Percentiles rank a stretch among this genome's conserved stretches.
Conservation (phyloP, 169 alveolate species). For the Eimeria nieschulzi region DNA sequence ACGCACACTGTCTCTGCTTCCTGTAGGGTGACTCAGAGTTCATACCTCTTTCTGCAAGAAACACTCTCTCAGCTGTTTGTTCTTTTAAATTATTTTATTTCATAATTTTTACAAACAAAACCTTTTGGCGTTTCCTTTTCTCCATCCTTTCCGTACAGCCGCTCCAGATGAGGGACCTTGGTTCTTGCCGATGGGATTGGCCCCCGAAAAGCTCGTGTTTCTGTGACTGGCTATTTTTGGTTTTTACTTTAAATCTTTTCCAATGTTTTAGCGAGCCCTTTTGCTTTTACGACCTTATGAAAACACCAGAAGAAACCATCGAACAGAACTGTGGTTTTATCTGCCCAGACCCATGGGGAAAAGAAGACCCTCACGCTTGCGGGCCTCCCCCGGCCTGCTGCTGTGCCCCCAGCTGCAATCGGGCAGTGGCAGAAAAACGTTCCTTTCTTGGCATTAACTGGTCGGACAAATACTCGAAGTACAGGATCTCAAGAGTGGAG, state of each 20-base stretch:
- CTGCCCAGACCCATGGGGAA: conserved; percentile 72
- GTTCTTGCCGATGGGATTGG: too few relatives aligned
- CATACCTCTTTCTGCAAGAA: too few relatives aligned
- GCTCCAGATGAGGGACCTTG: too few relatives aligned
- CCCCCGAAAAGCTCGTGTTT: too few relatives aligned
- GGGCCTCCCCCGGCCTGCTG: conserved; percentile 64
- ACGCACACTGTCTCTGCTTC: too few relatives aligned
- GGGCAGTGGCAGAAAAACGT: conserved; percentile 6
- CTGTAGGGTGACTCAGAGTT: too few relatives aligned
- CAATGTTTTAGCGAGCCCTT: conserved; percentile 30
- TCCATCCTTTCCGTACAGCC: too few relatives aligned
- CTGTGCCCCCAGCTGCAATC: conserved; percentile 61
- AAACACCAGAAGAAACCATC: conserved; percentile 12
- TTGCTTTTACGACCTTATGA: conserved; percentile 23
- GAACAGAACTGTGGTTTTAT: conserved; percentile 44
- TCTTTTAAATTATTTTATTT: too few relatives aligned
- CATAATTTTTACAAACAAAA: too few relatives aligned
- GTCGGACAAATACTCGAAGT: conserved; percentile 61
- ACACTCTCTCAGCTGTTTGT: too few relatives aligned
- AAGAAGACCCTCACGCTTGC: conserved; percentile 47
- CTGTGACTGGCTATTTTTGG: too few relatives aligned
- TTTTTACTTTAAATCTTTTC: background rate
- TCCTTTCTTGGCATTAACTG: conserved; percentile 63
- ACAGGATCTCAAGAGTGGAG: conserved; percentile 6
- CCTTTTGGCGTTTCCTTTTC: too few relatives aligned